Evolutionary conservation across 2,329 filamentous ascomycete genomes (phyloP), one percentile per base, ranked within the genome.

Genomic region (Scortechinia acanthostroma): DNA sequence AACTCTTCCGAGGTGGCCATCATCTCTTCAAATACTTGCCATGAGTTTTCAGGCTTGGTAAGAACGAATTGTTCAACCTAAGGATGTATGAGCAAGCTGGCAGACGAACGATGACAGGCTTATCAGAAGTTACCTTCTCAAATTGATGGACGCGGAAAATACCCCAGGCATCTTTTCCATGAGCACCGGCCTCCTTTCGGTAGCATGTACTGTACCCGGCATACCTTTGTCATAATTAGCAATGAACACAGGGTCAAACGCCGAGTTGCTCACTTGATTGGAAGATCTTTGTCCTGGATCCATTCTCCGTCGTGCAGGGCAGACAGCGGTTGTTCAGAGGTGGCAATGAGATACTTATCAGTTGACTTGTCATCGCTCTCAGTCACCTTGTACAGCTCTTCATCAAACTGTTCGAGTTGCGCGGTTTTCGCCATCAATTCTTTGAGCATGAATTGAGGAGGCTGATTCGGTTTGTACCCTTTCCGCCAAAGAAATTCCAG

Each of bases 81-180:
- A 55, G 45, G 64, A 58, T 48, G 5, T 22, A 21, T 42, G 10
- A 30, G 25, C 25, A 10, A 10, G 25, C n/a, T n/a, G n/a, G n/a
- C n/a, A n/a, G n/a, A n/a, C 20, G n/a, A 20, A 16, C 37, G 33
- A 46, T 33, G 44, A 44, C 22, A 3, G 3, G 22, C 6, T 13
- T 20, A 13, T 43, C 10, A 44, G n/a, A n/a, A n/a, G 56, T 51
- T 51, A 80, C 83, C 77, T 94, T 96, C 65, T 97, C 91, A 58
- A 97, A 98, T 64, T 98, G 91, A 64, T 98, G 93, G 21, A 97
- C 91, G 52, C 93, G 85, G 77, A 96, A 98, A 50, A 97, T 89
- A 46, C 93, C 93, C 93, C 93, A 98, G 1, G 91, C 91, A 62
- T 98, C 90, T 61, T 89, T 86, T 22, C 90, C 86, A 59, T 93